Percentiles rank a stretch among this genome's conserved stretches.
phyloP scores from a whole-genome alignment of 2,329 filamentous ascomycete genomes.

The Acephala macrosclerotiorum region DNA sequence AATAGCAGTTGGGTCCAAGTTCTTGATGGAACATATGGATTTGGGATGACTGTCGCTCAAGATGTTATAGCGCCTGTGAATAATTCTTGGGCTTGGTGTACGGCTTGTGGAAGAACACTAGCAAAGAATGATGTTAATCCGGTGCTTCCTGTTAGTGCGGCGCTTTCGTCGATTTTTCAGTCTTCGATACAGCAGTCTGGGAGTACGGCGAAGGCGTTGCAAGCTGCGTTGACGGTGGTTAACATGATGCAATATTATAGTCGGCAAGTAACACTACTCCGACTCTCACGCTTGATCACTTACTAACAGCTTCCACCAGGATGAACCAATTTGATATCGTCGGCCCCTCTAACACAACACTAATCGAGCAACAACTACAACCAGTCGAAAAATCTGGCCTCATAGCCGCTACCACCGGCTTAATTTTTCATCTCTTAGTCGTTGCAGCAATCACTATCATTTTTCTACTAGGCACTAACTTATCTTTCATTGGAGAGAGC shows the following conservation, averaged over 20 bases:
- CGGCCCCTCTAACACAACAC: not conserved
- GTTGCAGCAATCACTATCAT: not conserved
- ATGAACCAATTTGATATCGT: constrained; percentile 11
- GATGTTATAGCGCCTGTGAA: not conserved
- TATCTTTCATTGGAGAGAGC: constrained; percentile 17
- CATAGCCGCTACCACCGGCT: not conserved
- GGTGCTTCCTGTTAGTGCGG: constrained; percentile 5
- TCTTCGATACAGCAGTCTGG: constrained; percentile 5
- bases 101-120: constrained; percentile 2
- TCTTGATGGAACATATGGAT: constrained; percentile 9
- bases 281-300: no score
- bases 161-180: constrained; percentile 17
- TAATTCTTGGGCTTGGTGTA: constrained; percentile 14
- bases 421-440: constrained; percentile 3
- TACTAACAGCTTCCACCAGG: not conserved
- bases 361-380: constrained; percentile 9
- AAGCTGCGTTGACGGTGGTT: constrained; percentile 1
- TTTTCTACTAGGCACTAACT: not conserved
- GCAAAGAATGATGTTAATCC: not conserved
- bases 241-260: constrained; percentile 15
- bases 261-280: not conserved
- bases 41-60: not conserved
- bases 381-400: constrained; percentile 4
- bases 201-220: constrained; percentile 10
- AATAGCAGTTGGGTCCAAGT: not conserved